Evolutionary conservation across 2,329 filamentous ascomycete species (phyloP).

Genomic region (Zasmidium citrigriseum): DNA sequence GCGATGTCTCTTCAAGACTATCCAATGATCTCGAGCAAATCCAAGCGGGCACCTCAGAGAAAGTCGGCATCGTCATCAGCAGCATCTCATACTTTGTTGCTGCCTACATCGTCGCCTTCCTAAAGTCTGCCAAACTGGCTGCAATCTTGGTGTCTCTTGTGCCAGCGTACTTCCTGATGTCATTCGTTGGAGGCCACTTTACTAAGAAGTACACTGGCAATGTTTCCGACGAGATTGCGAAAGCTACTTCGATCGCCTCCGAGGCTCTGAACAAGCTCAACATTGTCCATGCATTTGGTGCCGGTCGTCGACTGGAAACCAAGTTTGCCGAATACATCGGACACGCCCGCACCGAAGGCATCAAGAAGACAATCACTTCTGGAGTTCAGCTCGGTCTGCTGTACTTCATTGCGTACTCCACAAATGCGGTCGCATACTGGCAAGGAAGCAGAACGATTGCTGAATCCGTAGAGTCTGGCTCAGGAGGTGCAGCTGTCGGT

Average conservation of each 20-base stretch:
- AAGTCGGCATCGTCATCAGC: constrained; percentile 66
- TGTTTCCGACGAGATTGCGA: constrained; percentile 56
- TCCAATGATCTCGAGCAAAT: constrained; percentile 67
- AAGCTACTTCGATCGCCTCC: constrained; percentile 63
- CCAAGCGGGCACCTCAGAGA: constrained; percentile 69
- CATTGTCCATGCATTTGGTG: constrained; percentile 50
- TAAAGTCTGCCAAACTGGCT: constrained; percentile 63
- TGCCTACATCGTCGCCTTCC: constrained; percentile 67
- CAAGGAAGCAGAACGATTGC: constrained; percentile 61
- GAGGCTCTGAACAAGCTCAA: constrained; percentile 61
- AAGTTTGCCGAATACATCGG: constrained; percentile 59
- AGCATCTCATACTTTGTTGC: constrained; percentile 67
- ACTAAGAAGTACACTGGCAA: constrained; percentile 53
- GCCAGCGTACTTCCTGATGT: constrained; percentile 64
- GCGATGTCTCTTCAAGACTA: constrained; percentile 64
- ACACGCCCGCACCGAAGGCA: constrained; percentile 52
- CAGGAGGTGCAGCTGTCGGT: constrained; percentile 35
- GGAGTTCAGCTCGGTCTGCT: constrained; percentile 62
- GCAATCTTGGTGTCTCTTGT: constrained; percentile 65
- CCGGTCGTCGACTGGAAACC: constrained; percentile 58
- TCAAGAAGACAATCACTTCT: constrained; percentile 59
- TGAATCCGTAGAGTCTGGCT: constrained; percentile 36
- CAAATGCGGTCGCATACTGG: constrained; percentile 69
- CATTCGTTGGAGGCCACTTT: constrained; percentile 57
- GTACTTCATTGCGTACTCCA: constrained; percentile 68